Conservation (phyloP, 208 protist species). For the Leishmania guyanensis region DNA sequence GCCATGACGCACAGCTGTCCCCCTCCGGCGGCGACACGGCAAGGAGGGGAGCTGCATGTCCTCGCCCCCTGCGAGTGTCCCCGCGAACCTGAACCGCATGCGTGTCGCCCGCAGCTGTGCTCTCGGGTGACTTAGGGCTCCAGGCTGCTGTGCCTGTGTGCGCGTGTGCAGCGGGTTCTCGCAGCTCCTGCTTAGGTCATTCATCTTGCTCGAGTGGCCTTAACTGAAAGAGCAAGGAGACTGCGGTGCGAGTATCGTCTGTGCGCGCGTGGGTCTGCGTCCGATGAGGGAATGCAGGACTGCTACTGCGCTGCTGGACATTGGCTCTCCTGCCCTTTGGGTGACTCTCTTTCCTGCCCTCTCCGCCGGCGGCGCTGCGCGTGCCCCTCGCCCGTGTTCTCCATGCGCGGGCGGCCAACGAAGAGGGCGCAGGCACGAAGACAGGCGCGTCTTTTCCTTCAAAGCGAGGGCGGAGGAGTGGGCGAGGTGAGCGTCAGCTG, state of each 20-base stretch:
- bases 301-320: not conserved
- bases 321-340: not conserved
- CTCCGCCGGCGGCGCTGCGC: not conserved
- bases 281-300: not conserved
- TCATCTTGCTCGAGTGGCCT: not conserved
- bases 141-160: not conserved
- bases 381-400: not conserved
- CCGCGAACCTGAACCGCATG: no score
- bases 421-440: not conserved
- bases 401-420: not conserved
- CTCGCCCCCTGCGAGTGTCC: no score
- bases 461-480: not conserved
- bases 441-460: not conserved
- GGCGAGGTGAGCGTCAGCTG: not conserved
- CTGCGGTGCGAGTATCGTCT: not conserved
- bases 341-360: not conserved
- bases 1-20: conserved; percentile 54
- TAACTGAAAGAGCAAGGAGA: not conserved
- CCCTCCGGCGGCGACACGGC: not conserved
- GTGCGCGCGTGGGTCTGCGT: not conserved
- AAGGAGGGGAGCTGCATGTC: no score
- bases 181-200: not conserved
- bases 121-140: not conserved
- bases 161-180: not conserved
- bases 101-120: no score